Conservation (phyloP, 306 rosid species). For the Heteromeles arbutifolia region DNA sequence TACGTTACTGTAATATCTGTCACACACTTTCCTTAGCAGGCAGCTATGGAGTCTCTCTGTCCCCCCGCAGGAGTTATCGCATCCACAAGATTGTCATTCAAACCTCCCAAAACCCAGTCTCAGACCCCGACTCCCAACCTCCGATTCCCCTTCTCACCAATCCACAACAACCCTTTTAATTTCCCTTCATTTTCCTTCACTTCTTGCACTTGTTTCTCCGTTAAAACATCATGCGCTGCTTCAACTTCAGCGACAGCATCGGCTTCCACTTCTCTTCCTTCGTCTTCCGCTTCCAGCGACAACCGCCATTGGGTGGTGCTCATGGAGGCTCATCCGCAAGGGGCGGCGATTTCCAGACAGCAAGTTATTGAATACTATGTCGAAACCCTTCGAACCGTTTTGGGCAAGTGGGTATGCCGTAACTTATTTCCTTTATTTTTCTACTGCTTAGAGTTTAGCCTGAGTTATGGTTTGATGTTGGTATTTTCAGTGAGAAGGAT, state of each 20-base stretch:
- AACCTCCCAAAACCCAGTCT: slow-evolving; percentile 8
- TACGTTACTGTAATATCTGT: too few species aligned
- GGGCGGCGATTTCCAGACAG: slow-evolving; percentile 35
- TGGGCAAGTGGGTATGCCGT: slow-evolving; percentile 47
- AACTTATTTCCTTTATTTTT: not conserved
- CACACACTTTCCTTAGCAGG: not conserved
- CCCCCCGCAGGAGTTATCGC: slow-evolving; percentile 24
- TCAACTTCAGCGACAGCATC: slow-evolving; percentile 26
- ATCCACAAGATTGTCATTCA: slow-evolving; percentile 23
- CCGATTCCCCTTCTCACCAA: slow-evolving; percentile 22
- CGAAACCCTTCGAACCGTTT: slow-evolving; percentile 39
- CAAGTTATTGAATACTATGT: slow-evolving; percentile 52
- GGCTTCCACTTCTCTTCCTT: slow-evolving; percentile 25
- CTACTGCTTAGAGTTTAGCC: not conserved
- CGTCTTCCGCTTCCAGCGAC: slow-evolving; percentile 29
- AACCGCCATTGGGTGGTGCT: slow-evolving; percentile 68
- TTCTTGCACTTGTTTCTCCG: slow-evolving; percentile 13
- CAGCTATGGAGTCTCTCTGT: slow-evolving; percentile 40
- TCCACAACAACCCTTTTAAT: slow-evolving; percentile 5
- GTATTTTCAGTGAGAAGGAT: slow-evolving; percentile 52
- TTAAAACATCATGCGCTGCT: slow-evolving; percentile 25
- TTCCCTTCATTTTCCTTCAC: slow-evolving; percentile 23
- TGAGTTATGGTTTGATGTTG: slow-evolving; percentile 20
- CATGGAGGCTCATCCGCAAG: slow-evolving; percentile 55
- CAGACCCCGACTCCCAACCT: slow-evolving; percentile 21